Conservation (phyloP, 228 moss, liverwort and hornwort genomes). For the Sphagnum fallax region DNA sequence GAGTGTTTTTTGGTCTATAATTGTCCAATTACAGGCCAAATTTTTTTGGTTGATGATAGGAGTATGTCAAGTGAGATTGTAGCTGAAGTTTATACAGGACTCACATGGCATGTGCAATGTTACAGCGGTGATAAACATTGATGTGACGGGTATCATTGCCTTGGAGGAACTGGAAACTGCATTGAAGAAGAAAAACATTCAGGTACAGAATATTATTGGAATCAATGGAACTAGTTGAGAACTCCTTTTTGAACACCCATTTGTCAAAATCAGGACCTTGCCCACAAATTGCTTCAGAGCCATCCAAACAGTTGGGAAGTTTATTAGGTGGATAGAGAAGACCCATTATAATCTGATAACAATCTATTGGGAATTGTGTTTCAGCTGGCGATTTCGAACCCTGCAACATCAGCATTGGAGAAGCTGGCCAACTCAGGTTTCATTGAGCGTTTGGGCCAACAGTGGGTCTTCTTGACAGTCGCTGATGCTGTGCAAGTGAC, state of each 20-base stretch:
- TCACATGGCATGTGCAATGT: no score
- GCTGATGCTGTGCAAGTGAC: slow-evolving; percentile 50
- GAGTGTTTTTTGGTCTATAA: no score
- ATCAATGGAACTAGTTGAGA: neutral
- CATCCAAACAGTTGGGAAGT: no score
- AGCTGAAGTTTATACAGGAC: no score
- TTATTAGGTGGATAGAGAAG: no score
- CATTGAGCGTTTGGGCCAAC: slow-evolving; percentile 28
- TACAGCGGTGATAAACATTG: slow-evolving; percentile 64
- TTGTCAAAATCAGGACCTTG: no score
- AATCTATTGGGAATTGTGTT: no score
- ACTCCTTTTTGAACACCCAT: neutral
- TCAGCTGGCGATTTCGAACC: slow-evolving; percentile 58
- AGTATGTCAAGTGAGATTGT: no score
- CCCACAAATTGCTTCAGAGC: no score
- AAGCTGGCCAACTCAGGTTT: slow-evolving; percentile 37
- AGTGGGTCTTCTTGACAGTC: slow-evolving; percentile 58
- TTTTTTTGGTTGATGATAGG: no score
- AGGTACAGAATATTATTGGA: slow-evolving; percentile 20
- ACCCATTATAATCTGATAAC: no score
- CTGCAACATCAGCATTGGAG: slow-evolving; percentile 29
- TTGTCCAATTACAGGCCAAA: no score
- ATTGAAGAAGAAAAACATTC: slow-evolving; percentile 43
- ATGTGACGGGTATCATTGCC: slow-evolving; percentile 50
- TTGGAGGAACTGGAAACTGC: slow-evolving; percentile 38